Base-by-base conservation (phyloP, 2,329 filamentous ascomycete species). In the Aspergillus viridinutans region DNA sequence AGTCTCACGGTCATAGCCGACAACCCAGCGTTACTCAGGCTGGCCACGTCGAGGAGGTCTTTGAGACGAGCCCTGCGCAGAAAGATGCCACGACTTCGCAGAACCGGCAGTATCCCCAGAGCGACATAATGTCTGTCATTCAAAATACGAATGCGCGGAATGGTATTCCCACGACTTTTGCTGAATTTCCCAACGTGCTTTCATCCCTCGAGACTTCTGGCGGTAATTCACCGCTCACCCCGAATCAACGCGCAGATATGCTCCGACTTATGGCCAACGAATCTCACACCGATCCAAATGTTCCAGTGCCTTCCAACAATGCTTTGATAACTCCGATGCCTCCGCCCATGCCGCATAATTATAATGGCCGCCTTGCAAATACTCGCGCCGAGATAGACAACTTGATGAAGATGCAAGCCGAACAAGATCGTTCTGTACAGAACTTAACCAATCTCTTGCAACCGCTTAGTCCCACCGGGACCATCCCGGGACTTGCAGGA, bases 351-450 rank as follows among this genome's bases (percentile, higher is more conserved):
- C 80, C 82, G 1, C 76, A 79, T 26, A 75, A 77, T 59, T 78
- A 78, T 63, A 70, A 72, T 35, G 67, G 67, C 29, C 75, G 73
- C 17, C 73, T 94, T 60, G 83, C 81, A 49, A 83, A 83, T 58
- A 92, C 88, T 4, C 83, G 88, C 59, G 80, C 87, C 14, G 89
- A 96, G 60, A 83, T 97, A 28, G 90, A 94, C 52, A 83, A 89
- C 29, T 80, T 97, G 2, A 85, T 90, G 61, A 87, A 87, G 47
- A 80, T 96, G 66, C 90, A 95, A 69, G 84, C 85, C 25, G 86
- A 93, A 58, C 92, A 96, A 67, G 86, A 89, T 58, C 82, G 82
- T 50, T 88, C 89, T 50, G 88, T 97, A 1, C 85, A 90, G 59
- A 85, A 90, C 57, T 80, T 97, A 9, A 86, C 86, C 52, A 86